A percentile compares a stretch with the other conserved stretches of the same genome.
phyloP scores from a whole-genome alignment of 176 grass and related monocot species.

The Avena eriantha region DNA sequence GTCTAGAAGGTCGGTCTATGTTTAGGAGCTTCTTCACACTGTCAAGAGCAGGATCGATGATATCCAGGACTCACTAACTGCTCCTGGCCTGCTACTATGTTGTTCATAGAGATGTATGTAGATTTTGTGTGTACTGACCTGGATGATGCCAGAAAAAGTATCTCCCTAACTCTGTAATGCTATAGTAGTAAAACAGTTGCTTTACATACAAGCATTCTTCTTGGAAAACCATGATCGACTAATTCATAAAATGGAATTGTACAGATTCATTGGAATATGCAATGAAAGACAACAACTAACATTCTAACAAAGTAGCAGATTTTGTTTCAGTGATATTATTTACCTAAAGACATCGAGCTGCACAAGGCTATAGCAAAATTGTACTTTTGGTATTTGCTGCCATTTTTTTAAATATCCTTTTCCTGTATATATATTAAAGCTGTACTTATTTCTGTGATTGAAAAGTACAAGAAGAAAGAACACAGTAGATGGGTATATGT shows the following conservation, averaged over 20 bases:
- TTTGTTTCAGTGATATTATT: slow-evolving; percentile 18
- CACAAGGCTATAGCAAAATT: no score
- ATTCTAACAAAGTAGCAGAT: background rate
- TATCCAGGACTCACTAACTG: slow-evolving; percentile 53
- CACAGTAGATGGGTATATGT: no score
- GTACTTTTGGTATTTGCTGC: no score
- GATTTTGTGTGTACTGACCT: slow-evolving; percentile 57
- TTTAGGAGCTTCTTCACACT: slow-evolving; percentile 83
- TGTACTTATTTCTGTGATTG: no score
- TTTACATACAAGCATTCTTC: slow-evolving; percentile 26
- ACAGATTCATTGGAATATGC: background rate
- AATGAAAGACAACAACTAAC: background rate
- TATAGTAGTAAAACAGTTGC: background rate
- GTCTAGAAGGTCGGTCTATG: slow-evolving; percentile 54
- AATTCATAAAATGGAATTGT: slow-evolving; percentile 15
- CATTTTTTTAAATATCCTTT: no score
- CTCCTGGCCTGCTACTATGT: background rate
- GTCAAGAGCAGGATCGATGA: slow-evolving; percentile 94
- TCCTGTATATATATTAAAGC: no score
- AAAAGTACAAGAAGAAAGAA: no score
- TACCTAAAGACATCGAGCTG: slow-evolving; percentile 95
- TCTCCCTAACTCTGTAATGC: background rate
- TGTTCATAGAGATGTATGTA: no score
- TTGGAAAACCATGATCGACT: no score
- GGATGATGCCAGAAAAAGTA: slow-evolving; percentile 8